Evolutionary conservation across 2,329 filamentous ascomycete genomes (phyloP), one percentile per base, ranked within the genome.

Genomic region (Boeremia lycopersici): DNA sequence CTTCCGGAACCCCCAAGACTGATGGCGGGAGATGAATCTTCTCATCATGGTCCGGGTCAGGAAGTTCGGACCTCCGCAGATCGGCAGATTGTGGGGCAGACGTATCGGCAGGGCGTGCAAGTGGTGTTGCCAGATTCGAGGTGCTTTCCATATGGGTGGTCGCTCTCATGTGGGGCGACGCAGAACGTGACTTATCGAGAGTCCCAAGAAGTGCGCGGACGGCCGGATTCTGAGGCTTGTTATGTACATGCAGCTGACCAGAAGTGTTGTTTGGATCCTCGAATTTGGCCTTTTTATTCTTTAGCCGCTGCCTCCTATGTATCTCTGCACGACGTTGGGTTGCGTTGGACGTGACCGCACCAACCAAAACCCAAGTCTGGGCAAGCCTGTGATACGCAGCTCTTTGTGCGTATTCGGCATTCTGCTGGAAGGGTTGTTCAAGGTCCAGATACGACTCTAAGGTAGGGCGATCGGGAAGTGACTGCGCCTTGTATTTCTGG

Each of bases 361-460:
- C 81, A 30, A 86, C 70, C 19, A 87, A 78, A 48, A 79, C 80
- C 84, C 84, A 88, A 17, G 83, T 83, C 59, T 86, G 82, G 29
- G 85, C 82, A 40, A 84, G 72, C 48, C 80, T 77, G 60, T 81
- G 75, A 57, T 81, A 72, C 34, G 79, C 78, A 30, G 78, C 77
- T 52, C 77, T 73, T 57, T 84, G 77, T 25, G 83, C 83, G 59
- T 81, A 77, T 40, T 78, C 73, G 5, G 82, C 81, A 69, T 86
- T 87, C 30, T 79, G 76, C 48, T 81, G 76, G 44, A 86, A 80
- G 6, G 77, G 76, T 9, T 77, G 74, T 33, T 72, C 63, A 11
- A 77, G 31, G 5, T 71, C 65, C 6, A 68, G 25, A 44, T 71
- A 77, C 9, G 72, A 72, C 40, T 76, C 71, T 39, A 76, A 45